A percentile compares a stretch with the other conserved stretches of the same genome.
Conservation (phyloP, 768 basidiomycete genomes). For the Rhizopogon salebrosus region DNA sequence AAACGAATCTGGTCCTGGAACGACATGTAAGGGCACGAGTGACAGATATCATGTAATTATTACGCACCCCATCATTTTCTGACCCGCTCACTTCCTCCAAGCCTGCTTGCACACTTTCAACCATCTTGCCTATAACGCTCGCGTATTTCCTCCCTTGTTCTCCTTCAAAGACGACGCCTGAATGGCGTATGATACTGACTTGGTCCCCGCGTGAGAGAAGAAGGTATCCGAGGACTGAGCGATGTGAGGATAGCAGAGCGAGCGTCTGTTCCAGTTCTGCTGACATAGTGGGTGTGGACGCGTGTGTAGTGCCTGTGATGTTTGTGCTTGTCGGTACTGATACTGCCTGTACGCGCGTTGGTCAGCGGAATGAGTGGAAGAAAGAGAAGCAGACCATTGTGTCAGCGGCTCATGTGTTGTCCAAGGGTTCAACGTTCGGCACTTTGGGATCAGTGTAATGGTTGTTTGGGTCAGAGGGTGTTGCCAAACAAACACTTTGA, state of each 20-base stretch:
- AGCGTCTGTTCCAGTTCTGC: constrained; percentile 85
- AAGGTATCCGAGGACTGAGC: constrained; percentile 84
- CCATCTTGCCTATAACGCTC: constrained; percentile 64
- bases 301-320: constrained; percentile 4
- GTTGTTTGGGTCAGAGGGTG: constrained; percentile 1
- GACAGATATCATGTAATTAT: neutral
- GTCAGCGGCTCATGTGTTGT: neutral
- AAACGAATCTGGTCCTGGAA: constrained; percentile 79
- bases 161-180: constrained; percentile 82
- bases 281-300: constrained; percentile 35
- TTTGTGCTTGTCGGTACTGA: constrained; percentile 12
- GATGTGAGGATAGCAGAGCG: constrained; percentile 68
- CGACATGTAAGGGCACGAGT: neutral
- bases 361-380: neutral
- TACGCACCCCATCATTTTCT: constrained; percentile 53
- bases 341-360: neutral
- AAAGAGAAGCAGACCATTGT: neutral
- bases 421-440: neutral
- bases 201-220: constrained; percentile 71
- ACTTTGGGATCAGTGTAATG: neutral
- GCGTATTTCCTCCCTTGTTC: constrained; percentile 79
- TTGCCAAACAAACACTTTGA: neutral
- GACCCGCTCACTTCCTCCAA: constrained; percentile 71
- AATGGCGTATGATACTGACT: constrained; percentile 76
- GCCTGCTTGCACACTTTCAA: constrained; percentile 72